phyloP scores from a whole-genome alignment of 2,329 filamentous ascomycete genomes.

The Talaromyces sp. region DNA sequence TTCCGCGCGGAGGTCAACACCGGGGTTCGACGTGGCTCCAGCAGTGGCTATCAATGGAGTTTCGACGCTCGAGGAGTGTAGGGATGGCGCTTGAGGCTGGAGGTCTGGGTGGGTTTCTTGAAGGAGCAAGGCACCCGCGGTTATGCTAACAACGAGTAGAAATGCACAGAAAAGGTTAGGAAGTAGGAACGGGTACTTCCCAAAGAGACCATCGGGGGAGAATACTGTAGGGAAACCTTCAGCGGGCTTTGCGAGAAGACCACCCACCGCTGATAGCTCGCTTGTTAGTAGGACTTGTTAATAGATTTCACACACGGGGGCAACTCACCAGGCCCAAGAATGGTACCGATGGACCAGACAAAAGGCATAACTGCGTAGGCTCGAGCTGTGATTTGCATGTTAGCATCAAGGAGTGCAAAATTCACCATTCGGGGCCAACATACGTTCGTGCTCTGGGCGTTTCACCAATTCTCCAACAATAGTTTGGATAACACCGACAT shows the following conservation, averaged over 20 bases:
- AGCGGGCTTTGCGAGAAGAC: conserved; percentile 75
- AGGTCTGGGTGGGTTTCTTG: conserved; percentile 87
- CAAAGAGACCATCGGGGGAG: conserved; percentile 64
- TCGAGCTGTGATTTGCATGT: conserved; percentile 50
- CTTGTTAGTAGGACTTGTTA: conserved; percentile 4
- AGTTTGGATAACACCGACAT: conserved; percentile 85
- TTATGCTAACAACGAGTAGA: conserved; percentile 71
- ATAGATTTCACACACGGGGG: conserved; percentile 4
- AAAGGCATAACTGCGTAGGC: conserved; percentile 93
- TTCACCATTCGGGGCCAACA: conserved; percentile 34
- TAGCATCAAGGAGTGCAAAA: neutral
- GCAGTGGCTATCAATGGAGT: conserved; percentile 72
- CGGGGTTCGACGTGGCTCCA: conserved; percentile 66
- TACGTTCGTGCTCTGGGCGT: conserved; percentile 79
- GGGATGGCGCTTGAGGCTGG: conserved; percentile 47
- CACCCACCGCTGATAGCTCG: conserved; percentile 61
- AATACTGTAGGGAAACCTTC: conserved; percentile 68
- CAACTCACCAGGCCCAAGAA: conserved; percentile 62
- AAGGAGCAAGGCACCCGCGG: conserved; percentile 73
- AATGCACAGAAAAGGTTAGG: conserved; percentile 80
- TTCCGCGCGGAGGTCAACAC: conserved; percentile 69
- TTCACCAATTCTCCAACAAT: conserved; percentile 87
- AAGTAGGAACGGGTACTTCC: conserved; percentile 76
- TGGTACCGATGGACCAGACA: conserved; percentile 86
- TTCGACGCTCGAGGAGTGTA: conserved; percentile 48